These are phyloP conservation scores for Aciculoconidium aculeatum DNA, from an alignment of 805 yeast genomes.

Conservation along the genomic window DNA sequence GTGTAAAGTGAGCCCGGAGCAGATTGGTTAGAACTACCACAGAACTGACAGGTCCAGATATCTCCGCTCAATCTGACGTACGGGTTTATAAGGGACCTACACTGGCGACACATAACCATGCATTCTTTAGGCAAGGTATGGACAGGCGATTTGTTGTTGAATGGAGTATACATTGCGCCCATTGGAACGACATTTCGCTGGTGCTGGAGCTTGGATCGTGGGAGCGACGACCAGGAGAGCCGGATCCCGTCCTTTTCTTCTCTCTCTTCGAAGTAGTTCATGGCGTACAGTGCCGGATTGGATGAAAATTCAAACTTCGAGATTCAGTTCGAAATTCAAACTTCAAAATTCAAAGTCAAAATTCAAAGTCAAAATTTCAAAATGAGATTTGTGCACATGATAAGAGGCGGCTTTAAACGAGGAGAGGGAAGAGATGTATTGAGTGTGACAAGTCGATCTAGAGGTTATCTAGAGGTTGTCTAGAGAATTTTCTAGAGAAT, in stretches of 20 bases:
- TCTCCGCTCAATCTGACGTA: constrained; percentile 33
- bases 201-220: constrained; percentile 49
- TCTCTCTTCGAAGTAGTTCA: constrained; percentile 42
- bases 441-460: too few relatives aligned
- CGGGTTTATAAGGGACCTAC: constrained; percentile 52
- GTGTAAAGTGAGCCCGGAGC: constrained; percentile 2
- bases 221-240: constrained; percentile 65
- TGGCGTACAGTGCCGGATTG: too few relatives aligned
- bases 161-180: constrained; percentile 55
- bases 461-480: too few relatives aligned
- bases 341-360: too few relatives aligned
- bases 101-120: constrained; percentile 44
- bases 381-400: too few relatives aligned
- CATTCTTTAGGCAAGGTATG: constrained; percentile 35
- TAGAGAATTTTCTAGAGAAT: too few relatives aligned
- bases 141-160: constrained; percentile 41
- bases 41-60: constrained; percentile 52
- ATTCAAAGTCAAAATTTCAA: too few relatives aligned
- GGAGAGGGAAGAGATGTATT: too few relatives aligned
- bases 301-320: too few relatives aligned
- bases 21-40: constrained; percentile 42
- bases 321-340: too few relatives aligned
- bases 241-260: constrained; percentile 75
- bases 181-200: constrained; percentile 49
- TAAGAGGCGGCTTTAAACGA: too few relatives aligned